These are phyloP conservation scores for Podaxis sp. DNA, from an alignment of 768 basidiomycete species.

Conservation along the genomic window DNA sequence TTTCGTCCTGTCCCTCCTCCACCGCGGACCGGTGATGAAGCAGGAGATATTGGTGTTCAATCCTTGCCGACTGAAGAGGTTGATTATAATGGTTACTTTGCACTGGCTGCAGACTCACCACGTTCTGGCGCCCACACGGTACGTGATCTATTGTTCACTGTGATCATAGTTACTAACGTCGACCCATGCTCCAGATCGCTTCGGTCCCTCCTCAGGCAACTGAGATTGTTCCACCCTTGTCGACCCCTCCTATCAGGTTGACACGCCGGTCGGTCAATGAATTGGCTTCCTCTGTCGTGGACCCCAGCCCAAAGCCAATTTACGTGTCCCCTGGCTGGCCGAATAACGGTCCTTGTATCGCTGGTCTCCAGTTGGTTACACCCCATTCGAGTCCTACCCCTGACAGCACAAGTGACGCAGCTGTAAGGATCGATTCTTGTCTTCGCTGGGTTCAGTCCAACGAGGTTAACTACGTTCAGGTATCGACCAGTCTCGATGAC, in stretches of 20 bases:
- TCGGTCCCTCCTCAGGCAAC: background rate
- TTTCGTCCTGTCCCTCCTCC: background rate
- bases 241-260: background rate
- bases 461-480: background rate
- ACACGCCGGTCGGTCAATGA: background rate
- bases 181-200: background rate
- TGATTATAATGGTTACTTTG: background rate
- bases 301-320: background rate
- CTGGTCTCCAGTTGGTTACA: background rate
- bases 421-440: background rate
- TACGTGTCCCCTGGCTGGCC: background rate
- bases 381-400: background rate
- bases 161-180: background rate
- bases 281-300: background rate
- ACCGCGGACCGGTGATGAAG: slow-evolving; percentile 2
- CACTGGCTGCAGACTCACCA: background rate
- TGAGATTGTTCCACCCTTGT: background rate
- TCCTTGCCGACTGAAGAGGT: background rate
- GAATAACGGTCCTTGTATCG: slow-evolving; percentile 1
- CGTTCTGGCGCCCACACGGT: background rate
- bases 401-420: background rate
- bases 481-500: background rate
- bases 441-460: background rate
- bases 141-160: background rate
- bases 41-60: slow-evolving; percentile 3